Evolutionary conservation across 2,329 filamentous ascomycete species (phyloP), one percentile per base, ranked within the genome.

Genomic region (Pyrenochaeta sp.): DNA sequence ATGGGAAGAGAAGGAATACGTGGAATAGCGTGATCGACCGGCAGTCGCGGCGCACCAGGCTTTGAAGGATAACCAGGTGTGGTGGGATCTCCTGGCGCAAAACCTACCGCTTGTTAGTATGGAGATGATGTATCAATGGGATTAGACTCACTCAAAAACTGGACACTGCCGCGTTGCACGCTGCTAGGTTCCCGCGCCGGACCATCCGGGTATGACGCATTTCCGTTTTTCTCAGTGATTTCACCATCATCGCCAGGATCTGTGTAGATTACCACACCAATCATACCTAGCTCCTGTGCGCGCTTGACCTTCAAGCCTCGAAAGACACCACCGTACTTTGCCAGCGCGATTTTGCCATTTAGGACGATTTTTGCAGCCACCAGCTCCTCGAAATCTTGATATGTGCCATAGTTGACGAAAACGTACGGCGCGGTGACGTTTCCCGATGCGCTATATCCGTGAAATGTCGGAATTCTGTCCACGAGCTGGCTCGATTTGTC

Each of bases 61-160:
- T 94, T 94, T 0, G 92, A 97, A 7, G 94, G 90, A 69, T 97
- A 97, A 10, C 95, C 95, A 15, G 92, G 92, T 0, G 95, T 98
- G 0, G 95, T 96, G 43, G 94, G 94, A 69, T 98, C 87, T 48
- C 86, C 87, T 17, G 86, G 85, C 40, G 81, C 80, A 33, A 85
- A 78, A 60, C 83, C 84, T 86, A n/a, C 1, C 54, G 2, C 3
- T 17, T 11, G 21, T 71, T 46, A 71, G 61, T 29, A 57, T 14
- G n/a, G 11, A 7, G 27, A 12, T n/a, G 1, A 17, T 27, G 4
- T 27, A 5, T 27, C 23, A 14, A 14, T 2, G 30, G 5, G 18
- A 12, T n/a, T 12, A 15, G 6, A 59, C 75, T 68, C 66, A 79
- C 79, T 80, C 56, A 83, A 64, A 47, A 79, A 82, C 75, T 95